phyloP scores from a whole-genome alignment of 768 basidiomycete species.

The Mycena filopes region DNA sequence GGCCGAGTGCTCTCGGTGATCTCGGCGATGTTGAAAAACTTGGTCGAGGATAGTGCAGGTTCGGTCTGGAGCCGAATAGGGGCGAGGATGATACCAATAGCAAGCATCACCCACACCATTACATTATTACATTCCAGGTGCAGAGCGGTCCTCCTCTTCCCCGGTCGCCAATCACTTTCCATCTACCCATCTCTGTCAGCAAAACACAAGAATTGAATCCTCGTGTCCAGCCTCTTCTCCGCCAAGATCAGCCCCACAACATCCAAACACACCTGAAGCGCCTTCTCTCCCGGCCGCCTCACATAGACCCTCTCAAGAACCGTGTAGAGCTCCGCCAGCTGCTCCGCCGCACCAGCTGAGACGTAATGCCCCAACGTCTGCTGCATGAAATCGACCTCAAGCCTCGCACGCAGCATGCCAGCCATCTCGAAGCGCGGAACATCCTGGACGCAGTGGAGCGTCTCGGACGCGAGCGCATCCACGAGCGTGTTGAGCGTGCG shows the following conservation, averaged over 20 bases:
- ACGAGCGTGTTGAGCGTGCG: constrained; percentile 84
- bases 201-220: constrained; percentile 96
- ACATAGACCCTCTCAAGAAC: constrained; percentile 94
- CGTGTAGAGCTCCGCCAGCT: constrained; percentile 91
- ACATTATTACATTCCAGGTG: no score
- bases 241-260: constrained; percentile 90
- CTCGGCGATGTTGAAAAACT: no score
- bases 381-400: constrained; percentile 99
- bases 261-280: constrained; percentile 87
- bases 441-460: constrained; percentile 86
- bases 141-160: no score
- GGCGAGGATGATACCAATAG: no score
- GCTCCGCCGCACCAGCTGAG: constrained; percentile 80
- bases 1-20: no score
- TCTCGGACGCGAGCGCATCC: constrained; percentile 84
- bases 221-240: constrained; percentile 89
- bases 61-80: no score
- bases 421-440: constrained; percentile 96
- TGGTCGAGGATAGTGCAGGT: no score
- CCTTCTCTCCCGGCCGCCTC: constrained; percentile 85
- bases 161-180: no score
- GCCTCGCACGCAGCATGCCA: constrained; percentile 96
- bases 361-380: constrained; percentile 94
- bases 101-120: no score
- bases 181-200: no score